Evolutionary conservation across 768 basidiomycete genomes (phyloP).

Genomic region (Artomyces pyxidatus): DNA sequence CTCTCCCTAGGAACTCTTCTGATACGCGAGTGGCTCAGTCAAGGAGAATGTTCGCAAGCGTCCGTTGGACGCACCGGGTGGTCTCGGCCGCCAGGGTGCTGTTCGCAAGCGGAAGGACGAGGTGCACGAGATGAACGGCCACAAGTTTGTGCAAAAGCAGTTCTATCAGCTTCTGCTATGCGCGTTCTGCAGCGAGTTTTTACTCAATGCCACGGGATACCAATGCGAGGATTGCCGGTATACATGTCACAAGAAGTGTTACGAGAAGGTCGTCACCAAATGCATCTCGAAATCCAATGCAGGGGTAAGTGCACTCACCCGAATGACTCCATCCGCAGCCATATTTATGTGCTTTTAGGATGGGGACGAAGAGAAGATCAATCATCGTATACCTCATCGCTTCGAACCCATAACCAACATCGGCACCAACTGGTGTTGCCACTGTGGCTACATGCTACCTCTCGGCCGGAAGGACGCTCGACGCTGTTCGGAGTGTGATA

Average conservation of each 20-base stretch:
- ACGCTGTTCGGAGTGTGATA: conserved; percentile 91
- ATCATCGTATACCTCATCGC: conserved; percentile 97
- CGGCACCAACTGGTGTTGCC: conserved; percentile 98
- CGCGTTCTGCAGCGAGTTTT: conserved; percentile 95
- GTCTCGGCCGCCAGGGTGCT: conserved; percentile 95
- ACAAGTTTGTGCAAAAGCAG: conserved; percentile 94
- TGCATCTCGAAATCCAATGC: conserved; percentile 97
- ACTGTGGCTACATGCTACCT: conserved; percentile 97
- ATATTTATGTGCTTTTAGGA: conserved; percentile 42
- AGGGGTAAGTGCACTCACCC: conserved; percentile 52
- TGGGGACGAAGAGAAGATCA: conserved; percentile 96
- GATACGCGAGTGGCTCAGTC: conserved; percentile 42
- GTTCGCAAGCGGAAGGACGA: conserved; percentile 97
- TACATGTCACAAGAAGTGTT: conserved; percentile 98
- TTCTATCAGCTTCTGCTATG: conserved; percentile 99
- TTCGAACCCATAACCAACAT: conserved; percentile 97
- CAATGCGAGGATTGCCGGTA: conserved; percentile 99
- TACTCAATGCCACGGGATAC: conserved; percentile 95
- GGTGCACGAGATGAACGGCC: conserved; percentile 99
- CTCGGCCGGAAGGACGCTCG: conserved; percentile 95
- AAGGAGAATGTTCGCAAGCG: conserved; percentile 97
- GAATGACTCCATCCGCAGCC: background rate
- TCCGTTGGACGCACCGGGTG: conserved; percentile 84
- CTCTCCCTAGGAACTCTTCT: conserved; percentile 6
- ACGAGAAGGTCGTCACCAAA: conserved; percentile 97